Percentiles rank a stretch among this genome's conserved stretches.
Evolutionary conservation across 1,284 basidiomycete species (phyloP).

Genomic region (Uromyces viciae-fabae): DNA sequence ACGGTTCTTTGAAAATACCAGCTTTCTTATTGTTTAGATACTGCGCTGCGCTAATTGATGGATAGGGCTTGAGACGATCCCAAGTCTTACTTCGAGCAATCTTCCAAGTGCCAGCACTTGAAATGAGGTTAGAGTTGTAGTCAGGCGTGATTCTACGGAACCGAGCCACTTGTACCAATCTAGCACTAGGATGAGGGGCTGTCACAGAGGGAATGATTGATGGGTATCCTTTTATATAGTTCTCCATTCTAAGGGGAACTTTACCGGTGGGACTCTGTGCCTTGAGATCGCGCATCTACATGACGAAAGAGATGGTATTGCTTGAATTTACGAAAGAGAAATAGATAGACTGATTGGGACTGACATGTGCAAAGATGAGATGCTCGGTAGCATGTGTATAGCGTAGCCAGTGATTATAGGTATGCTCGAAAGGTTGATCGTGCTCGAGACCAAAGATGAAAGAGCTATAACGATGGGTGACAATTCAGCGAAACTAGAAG

Average conservation of each 20-base stretch:
- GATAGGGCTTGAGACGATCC: constrained; percentile 47
- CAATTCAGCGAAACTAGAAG: too few species aligned
- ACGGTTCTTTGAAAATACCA: constrained; percentile 15
- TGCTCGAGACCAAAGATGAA: constrained; percentile 39
- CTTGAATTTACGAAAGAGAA: not conserved
- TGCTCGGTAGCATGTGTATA: constrained; percentile 40
- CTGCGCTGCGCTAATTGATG: constrained; percentile 34
- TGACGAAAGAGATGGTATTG: not conserved
- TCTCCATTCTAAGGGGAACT: constrained; percentile 49
- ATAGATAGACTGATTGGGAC: not conserved
- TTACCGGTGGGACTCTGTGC: constrained; percentile 46
- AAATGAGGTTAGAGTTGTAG: constrained; percentile 29
- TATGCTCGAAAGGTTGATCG: constrained; percentile 32
- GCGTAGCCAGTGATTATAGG: constrained; percentile 30
- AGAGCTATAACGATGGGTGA: constrained; percentile 1
- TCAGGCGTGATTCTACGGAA: constrained; percentile 12
- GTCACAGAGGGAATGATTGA: constrained; percentile 47
- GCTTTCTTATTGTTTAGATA: constrained; percentile 17
- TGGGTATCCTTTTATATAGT: constrained; percentile 49
- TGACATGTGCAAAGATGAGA: constrained; percentile 34
- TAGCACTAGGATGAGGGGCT: constrained; percentile 46
- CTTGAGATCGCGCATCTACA: constrained; percentile 49
- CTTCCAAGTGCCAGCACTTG: constrained; percentile 48
- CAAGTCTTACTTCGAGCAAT: constrained; percentile 50
- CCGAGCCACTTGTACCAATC: constrained; percentile 25